Evolutionary conservation across 495 filamentous ascomycete genomes (phyloP).

Genomic region (Xylaria cubensis): DNA sequence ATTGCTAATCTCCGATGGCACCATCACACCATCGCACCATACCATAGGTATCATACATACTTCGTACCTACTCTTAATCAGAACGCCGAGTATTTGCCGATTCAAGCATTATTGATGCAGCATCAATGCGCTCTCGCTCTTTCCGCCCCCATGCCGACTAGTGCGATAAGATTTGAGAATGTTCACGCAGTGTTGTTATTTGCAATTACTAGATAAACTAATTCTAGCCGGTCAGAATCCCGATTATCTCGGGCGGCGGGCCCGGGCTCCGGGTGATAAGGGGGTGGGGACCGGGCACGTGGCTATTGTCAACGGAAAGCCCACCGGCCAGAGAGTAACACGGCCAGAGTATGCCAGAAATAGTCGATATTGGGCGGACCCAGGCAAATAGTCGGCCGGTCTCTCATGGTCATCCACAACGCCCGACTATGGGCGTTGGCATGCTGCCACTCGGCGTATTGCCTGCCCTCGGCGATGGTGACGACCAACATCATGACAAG

Average conservation of each 20-base stretch:
- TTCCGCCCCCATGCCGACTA: conserved; percentile 4
- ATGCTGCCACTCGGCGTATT: conserved; percentile 18
- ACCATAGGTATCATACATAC: no score
- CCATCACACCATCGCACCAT: not conserved
- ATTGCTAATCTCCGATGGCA: not conserved
- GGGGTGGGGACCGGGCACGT: not conserved
- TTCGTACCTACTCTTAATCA: not conserved
- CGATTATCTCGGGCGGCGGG: not conserved
- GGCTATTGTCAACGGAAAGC: not conserved
- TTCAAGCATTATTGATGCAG: not conserved
- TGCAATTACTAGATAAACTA: not conserved
- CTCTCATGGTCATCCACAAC: not conserved
- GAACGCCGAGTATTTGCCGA: conserved; percentile 9
- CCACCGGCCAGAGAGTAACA: not conserved
- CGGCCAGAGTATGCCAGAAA: conserved; percentile 17
- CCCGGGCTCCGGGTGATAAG: not conserved
- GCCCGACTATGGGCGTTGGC: conserved; percentile 30
- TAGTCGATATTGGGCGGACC: conserved; percentile 21
- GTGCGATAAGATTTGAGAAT: not conserved
- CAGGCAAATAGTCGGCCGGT: conserved; percentile 17
- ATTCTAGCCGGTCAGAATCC: not conserved
- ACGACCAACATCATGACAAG: conserved; percentile 2
- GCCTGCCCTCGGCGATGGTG: conserved; percentile 26
- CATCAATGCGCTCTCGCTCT: conserved; percentile 1
- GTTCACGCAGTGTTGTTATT: not conserved